Evolutionary conservation across 495 filamentous ascomycete species (phyloP).

Genomic region (Penicillium canescens): DNA sequence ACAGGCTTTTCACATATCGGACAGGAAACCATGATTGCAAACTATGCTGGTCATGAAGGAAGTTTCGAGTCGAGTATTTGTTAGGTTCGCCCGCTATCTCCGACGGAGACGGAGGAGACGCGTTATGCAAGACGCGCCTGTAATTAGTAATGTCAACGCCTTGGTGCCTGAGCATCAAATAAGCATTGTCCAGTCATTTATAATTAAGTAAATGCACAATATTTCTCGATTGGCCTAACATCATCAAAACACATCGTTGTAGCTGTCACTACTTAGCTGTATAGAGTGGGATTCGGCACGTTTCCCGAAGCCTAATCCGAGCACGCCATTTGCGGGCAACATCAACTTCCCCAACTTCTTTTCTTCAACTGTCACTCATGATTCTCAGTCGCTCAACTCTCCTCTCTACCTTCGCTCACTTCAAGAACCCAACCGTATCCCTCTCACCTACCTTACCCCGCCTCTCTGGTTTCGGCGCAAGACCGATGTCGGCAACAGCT

Average conservation of each 20-base stretch:
- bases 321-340: slow-evolving; percentile 21
- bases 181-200: background rate
- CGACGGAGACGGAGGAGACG: slow-evolving; percentile 9
- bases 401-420: background rate
- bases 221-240: background rate
- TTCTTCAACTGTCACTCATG: background rate
- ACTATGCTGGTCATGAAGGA: slow-evolving; percentile 1
- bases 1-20: slow-evolving; percentile 84
- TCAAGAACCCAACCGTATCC: background rate
- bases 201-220: background rate
- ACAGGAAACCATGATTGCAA: slow-evolving; percentile 69
- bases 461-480: slow-evolving; percentile 23
- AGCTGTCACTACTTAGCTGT: background rate
- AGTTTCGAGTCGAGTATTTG: background rate
- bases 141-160: slow-evolving; percentile 4
- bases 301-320: slow-evolving; percentile 6
- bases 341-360: background rate
- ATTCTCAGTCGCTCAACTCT: background rate
- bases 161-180: slow-evolving; percentile 2
- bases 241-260: background rate
- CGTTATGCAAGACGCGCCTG: slow-evolving; percentile 3
- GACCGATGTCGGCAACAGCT: slow-evolving; percentile 47
- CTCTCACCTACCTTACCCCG: slow-evolving; percentile 19
- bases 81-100: no score
- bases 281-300: no score